phyloP scores from a whole-genome alignment of 116 monocot genomes.

The Dioscorea cayenensis region DNA sequence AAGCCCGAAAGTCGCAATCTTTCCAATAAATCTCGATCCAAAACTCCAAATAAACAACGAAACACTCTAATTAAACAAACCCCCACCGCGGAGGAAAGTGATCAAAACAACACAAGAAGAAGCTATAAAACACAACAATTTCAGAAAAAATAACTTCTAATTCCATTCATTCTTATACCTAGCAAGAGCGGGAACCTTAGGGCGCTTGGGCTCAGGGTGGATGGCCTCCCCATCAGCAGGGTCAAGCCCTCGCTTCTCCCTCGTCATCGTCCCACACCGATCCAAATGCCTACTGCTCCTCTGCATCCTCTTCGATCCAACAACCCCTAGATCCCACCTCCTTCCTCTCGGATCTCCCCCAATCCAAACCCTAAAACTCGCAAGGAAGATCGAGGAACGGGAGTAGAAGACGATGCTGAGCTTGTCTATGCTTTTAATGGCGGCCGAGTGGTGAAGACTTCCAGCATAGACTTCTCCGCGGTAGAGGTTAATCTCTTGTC shows the following conservation, averaged over 20 bases:
- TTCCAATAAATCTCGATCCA: no score
- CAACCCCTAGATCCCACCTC: neutral
- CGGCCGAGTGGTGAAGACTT: neutral
- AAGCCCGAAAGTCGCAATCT: no score
- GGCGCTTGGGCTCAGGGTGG: slow-evolving; percentile 47
- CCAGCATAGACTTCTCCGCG: neutral
- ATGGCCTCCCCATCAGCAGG: slow-evolving; percentile 24
- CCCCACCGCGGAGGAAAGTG: neutral
- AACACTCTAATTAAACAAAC: neutral
- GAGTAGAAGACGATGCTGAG: neutral
- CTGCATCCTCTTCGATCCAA: slow-evolving; percentile 4
- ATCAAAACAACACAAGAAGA: neutral
- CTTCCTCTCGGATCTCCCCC: neutral
- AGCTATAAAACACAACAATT: neutral
- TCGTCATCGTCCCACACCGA: slow-evolving; percentile 18
- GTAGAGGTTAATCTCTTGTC: neutral
- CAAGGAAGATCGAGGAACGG: neutral
- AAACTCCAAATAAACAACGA: no score
- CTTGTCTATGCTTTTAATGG: neutral
- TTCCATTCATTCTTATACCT: slow-evolving; percentile 22
- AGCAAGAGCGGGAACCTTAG: slow-evolving; percentile 62
- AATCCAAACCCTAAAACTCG: neutral
- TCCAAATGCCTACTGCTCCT: slow-evolving; percentile 6
- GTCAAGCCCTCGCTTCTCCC: slow-evolving; percentile 53
- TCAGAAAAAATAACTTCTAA: neutral